Conservation (phyloP, 331 rosid species). For the Pyrus hybrid region DNA sequence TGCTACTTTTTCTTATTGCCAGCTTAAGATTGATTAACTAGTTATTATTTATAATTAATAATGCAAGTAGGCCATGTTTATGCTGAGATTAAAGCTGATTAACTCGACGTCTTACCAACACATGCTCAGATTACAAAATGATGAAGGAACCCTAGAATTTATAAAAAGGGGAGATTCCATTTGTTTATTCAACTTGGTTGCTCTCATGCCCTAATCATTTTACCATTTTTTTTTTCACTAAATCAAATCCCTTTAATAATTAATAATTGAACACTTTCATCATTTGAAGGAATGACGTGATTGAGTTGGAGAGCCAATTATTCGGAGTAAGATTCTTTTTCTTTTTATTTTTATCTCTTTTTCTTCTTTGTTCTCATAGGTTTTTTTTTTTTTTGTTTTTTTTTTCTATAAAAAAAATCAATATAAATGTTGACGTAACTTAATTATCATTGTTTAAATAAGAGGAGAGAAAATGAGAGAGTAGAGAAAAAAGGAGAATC, state of each 20-base stretch:
- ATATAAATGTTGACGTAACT: too few relatives aligned
- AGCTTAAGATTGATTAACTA: constrained; percentile 19
- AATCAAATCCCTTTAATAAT: not conserved
- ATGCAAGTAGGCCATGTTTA: constrained; percentile 66
- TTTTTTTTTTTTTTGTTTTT: too few relatives aligned
- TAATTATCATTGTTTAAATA: too few relatives aligned
- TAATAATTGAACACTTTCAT: not conserved
- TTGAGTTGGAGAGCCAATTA: constrained; percentile 17
- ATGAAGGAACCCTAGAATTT: not conserved
- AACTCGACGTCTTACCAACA: constrained; percentile 22
- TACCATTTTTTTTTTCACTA: not conserved
- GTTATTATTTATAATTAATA: constrained; percentile 1
- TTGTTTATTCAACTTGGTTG: constrained; percentile 35
- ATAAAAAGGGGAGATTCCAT: not conserved
- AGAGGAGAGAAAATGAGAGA: rapidly evolving
- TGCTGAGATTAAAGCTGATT: constrained; percentile 15
- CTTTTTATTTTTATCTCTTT: not conserved
- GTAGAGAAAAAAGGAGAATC: too few relatives aligned
- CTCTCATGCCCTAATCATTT: constrained; percentile 17
- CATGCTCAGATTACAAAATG: constrained; percentile 19
- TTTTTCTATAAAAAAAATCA: too few relatives aligned
- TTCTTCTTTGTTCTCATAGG: too few relatives aligned
- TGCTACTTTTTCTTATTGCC: constrained; percentile 9
- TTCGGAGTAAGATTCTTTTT: too few relatives aligned
- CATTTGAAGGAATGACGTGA: constrained; percentile 39